A percentile compares a stretch with the other conserved stretches of the same genome.
phyloP scores from a whole-genome alignment of 2,329 filamentous ascomycete species.

The Stemphylium lycopersici region DNA sequence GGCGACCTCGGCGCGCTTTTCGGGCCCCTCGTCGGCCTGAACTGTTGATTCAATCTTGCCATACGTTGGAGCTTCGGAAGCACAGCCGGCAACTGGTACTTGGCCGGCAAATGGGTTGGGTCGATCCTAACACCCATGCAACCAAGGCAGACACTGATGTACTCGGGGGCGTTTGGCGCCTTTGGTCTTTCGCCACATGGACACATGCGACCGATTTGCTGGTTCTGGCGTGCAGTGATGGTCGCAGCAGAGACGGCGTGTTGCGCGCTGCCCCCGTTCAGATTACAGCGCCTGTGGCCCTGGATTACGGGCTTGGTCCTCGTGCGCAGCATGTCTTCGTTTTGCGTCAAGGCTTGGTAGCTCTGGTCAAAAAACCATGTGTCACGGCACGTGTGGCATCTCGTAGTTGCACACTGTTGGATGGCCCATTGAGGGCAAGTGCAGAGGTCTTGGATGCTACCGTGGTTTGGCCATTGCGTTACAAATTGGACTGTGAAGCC shows the following conservation, averaged over 20 bases:
- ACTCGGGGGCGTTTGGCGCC: neutral
- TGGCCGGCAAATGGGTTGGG: neutral
- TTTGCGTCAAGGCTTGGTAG: neutral
- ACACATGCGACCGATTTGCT: neutral
- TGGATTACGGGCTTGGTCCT: neutral
- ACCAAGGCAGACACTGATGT: neutral
- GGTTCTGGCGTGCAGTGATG: neutral
- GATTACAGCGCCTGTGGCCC: neutral
- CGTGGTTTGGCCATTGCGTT: neutral
- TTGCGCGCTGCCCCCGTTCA: neutral
- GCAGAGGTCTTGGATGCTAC: neutral
- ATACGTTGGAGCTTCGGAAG: neutral
- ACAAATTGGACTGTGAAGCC: neutral
- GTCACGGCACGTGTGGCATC: neutral
- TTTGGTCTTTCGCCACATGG: constrained; percentile 1
- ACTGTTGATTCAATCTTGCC: neutral
- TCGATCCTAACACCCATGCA: constrained; percentile 1
- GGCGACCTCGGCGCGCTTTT: neutral
- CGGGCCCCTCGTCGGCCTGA: neutral
- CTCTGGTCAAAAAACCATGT: rapidly evolving
- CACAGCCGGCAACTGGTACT: neutral
- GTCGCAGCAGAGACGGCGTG: neutral
- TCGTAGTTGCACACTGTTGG: neutral
- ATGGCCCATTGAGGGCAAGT: neutral
- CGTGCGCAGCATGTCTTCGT: neutral